Evolutionary conservation across 1,284 basidiomycete genomes (phyloP).

Genomic region (Ceratobasidium sp.): DNA sequence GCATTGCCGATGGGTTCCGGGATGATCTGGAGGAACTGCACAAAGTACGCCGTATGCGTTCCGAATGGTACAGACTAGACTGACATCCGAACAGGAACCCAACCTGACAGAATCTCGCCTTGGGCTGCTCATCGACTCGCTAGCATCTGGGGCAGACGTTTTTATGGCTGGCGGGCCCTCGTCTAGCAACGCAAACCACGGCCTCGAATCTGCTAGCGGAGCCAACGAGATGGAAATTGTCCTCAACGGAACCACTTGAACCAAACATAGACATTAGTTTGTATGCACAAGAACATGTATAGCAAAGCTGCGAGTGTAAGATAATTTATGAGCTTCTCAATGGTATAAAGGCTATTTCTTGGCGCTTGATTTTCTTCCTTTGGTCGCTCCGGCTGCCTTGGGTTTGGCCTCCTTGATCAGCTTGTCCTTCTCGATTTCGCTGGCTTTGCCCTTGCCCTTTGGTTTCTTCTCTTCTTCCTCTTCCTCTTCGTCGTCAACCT

Average conservation of each 20-base stretch:
- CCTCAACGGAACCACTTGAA: conserved; percentile 45
- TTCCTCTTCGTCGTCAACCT: conserved; percentile 54
- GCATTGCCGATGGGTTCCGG: conserved; percentile 76
- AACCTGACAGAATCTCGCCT: conserved; percentile 69
- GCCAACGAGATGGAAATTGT: conserved; percentile 63
- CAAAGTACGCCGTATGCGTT: conserved; percentile 58
- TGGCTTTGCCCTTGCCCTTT: conserved; percentile 50
- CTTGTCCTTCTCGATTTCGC: conserved; percentile 59
- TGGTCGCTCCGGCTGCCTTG: conserved; percentile 47
- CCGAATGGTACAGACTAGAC: background rate
- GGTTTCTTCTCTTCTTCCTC: conserved; percentile 54
- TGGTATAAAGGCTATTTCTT: conserved; percentile 33
- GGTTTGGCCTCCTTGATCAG: conserved; percentile 60
- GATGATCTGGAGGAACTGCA: conserved; percentile 78
- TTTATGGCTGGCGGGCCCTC: conserved; percentile 56
- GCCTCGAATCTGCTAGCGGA: conserved; percentile 42
- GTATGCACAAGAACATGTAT: conserved; percentile 32
- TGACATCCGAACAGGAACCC: conserved; percentile 62
- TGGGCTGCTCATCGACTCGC: conserved; percentile 74
- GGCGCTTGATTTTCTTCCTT: conserved; percentile 45
- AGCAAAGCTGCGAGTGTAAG: background rate
- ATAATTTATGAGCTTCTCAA: conserved; percentile 16
- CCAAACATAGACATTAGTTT: conserved; percentile 17
- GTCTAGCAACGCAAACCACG: conserved; percentile 44
- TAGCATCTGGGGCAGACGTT: conserved; percentile 76